Evolutionary conservation across 225 moss, liverwort and hornwort species (phyloP), one percentile per base, ranked within the genome.

Genomic region (Lunularia cruciata): DNA sequence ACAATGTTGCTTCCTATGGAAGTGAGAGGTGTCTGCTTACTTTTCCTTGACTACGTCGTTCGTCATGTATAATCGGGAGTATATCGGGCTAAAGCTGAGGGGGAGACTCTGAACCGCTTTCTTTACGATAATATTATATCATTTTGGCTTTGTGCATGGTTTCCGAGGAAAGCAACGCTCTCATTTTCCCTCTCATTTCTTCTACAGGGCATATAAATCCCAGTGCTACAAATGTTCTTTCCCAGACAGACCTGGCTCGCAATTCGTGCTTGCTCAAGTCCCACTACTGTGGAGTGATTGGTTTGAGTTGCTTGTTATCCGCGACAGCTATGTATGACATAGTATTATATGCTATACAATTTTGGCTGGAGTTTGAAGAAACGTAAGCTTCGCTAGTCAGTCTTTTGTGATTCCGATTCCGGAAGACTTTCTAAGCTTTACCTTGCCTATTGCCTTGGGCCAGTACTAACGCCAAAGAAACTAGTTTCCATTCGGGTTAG

Each of bases 391-490:
- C 42, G 16, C 27, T 43, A 27, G 43, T 30, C 26, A 28, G 46
- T 46, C 28, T 23, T 64, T 46, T 46, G 31, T 45, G 63, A 46
- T 46, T 46, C 63, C 45, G 28, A 16, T 46, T 64, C 63, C 46
- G 63, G 46, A 64, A 40, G 63, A 27, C 27, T 28, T 56, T 56
- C 28, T 63, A 42, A 63, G 27, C 26, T 40, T 37, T 43, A 43
- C 40, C 16, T 57, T 22, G 42, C 43, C 43, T 28, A 64, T 28
- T 20, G 55, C 38, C 40, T 22, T 22, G 61, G 40, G 42, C 23
- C 63, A 63, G 63, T 63, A 28, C 23, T 64, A 30, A 64, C 63
- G 63, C 63, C 63, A 64, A 61, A 40, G 39, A 18, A 37, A 60
- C 60, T 60, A 22, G 36, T 37, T 18, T 26, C 27, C 61, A 23